Base-by-base conservation (phyloP, 1,139 yeast genomes). In the Yamadazyma oceani region DNA sequence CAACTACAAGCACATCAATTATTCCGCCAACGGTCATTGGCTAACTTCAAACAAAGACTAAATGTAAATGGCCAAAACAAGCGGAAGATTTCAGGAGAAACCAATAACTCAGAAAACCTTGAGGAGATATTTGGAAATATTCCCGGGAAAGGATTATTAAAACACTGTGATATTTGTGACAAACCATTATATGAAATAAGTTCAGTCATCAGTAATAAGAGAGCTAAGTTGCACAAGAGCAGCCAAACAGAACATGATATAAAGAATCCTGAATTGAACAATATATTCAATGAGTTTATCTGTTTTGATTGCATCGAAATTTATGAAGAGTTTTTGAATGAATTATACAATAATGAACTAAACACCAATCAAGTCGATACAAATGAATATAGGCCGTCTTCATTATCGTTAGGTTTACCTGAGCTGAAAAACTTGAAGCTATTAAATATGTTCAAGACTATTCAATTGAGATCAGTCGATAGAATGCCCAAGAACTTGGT, bases 171-270 rank as follows among this genome's bases (percentile, higher is more conserved):
- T 17, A 62, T 82, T 11, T 82, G 89, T 54, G 85, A 81, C 32
- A 76, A 72, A 40, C 85, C 87, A 6, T 55, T 82, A 16, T 82
- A 82, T 53, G 88, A 82, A 43, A 60, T 82, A 32, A 77, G 84
- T 41, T 69, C 82, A 4, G 53, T 75, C 27, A 51, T 68, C 33
- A 58, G 58, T 42, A 59, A 58, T 44, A 55, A 50, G 42, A 45
- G 54, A 36, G 43, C 52, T 31, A 49, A 47, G 40, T 44, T 29
- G n/a, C 16, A 27, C n/a, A 14, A 25, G 10, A 32, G 21, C 17
- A 26, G 22, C 9, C 22, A 28, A 26, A 12, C 28, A 17, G 26
- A 30, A 17, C 4, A 17, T 26, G 25, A 31, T 9, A 5, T 14
- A 15, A 12, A 28, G 19, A 41, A 43, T 13, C 32, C 27, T 42